Conservation (phyloP, 192 early-diverging fungal species). For the Phycomyces blakesleeanus region DNA sequence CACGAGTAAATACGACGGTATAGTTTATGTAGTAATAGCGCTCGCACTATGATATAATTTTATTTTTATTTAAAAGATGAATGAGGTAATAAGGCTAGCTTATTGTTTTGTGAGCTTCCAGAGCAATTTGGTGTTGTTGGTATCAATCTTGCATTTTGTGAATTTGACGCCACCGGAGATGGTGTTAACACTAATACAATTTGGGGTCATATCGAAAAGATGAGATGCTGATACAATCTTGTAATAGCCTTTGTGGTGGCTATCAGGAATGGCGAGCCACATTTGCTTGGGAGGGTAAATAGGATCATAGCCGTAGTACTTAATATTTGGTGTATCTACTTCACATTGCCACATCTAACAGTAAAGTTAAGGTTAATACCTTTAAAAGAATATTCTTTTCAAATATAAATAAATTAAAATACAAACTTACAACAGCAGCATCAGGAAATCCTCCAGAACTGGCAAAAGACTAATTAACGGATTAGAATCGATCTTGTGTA, state of each 20-base stretch:
- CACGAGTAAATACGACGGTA: too few species aligned
- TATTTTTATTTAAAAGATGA: too few species aligned
- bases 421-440: constrained; percentile 25
- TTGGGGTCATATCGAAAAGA: constrained; percentile 28
- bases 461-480: background rate
- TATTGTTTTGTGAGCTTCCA: constrained; percentile 9
- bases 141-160: constrained; percentile 19
- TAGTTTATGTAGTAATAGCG: too few species aligned
- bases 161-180: constrained; percentile 22
- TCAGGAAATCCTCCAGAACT: constrained; percentile 15
- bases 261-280: constrained; percentile 23
- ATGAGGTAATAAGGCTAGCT: too few species aligned
- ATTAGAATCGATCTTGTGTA: background rate
- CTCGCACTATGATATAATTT: too few species aligned
- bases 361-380: background rate
- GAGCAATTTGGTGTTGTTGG: constrained; percentile 13
- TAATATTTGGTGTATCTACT: constrained; percentile 7
- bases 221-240: constrained; percentile 24
- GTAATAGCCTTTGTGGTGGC: constrained; percentile 3
- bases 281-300: constrained; percentile 26
- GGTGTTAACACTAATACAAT: constrained; percentile 13
- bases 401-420: background rate
- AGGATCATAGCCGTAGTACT: constrained; percentile 3
- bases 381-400: too few species aligned
- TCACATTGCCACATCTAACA: constrained; percentile 34